These are phyloP conservation scores for Aureobasidium sp. DNA, from an alignment of 2,329 filamentous ascomycete species.

Conservation along the genomic window DNA sequence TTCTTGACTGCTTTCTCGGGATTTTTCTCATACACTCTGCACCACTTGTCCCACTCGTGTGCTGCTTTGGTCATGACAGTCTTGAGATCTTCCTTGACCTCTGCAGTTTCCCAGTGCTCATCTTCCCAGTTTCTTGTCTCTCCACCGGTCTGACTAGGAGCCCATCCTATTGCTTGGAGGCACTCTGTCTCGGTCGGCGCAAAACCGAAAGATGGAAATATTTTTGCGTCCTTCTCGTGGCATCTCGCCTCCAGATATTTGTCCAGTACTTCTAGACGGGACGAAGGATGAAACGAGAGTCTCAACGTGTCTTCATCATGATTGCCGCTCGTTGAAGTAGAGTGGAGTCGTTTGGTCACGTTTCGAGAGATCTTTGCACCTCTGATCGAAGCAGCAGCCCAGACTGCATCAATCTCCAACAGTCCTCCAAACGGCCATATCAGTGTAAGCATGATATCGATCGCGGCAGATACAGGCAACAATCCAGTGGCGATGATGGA, in stretches of 20 bases:
- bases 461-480: conserved; percentile 31
- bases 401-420: conserved; percentile 31
- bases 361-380: conserved; percentile 36
- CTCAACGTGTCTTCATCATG: conserved; percentile 28
- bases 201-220: conserved; percentile 29
- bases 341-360: conserved; percentile 33
- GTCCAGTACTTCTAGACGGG: conserved; percentile 32
- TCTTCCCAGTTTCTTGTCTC: conserved; percentile 37
- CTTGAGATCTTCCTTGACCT: conserved; percentile 38
- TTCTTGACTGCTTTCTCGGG: conserved; percentile 35
- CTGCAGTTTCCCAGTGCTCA: conserved; percentile 36
- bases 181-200: conserved; percentile 34
- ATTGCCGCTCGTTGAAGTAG: conserved; percentile 20
- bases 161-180: conserved; percentile 39
- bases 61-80: conserved; percentile 35
- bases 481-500: conserved; percentile 38
- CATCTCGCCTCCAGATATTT: conserved; percentile 36
- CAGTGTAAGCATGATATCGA: conserved; percentile 30
- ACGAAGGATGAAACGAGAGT: conserved; percentile 32
- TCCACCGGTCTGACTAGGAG: conserved; percentile 28
- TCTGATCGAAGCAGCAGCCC: conserved; percentile 39
- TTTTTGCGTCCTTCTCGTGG: conserved; percentile 29
- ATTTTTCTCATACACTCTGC: conserved; percentile 32
- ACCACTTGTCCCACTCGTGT: conserved; percentile 37
- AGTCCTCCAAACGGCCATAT: conserved; percentile 35